phyloP scores from a whole-genome alignment of 108 stramenopile genomes.

The Nannochloropsis granulata region DNA sequence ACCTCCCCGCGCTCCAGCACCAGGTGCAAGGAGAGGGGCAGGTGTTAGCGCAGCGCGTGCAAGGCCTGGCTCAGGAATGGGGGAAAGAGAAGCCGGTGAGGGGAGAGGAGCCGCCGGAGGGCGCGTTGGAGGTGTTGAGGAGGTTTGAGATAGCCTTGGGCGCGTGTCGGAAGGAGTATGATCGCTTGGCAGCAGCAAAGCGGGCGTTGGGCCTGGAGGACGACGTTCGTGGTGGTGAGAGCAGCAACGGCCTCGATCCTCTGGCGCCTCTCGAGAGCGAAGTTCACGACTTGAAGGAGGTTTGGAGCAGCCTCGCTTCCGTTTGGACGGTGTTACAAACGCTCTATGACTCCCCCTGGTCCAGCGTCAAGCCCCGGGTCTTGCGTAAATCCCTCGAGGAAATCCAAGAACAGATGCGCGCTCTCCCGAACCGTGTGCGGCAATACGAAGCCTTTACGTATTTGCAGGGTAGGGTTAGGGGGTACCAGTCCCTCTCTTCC shows the following conservation, averaged over 20 bases:
- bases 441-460: conserved; percentile 85
- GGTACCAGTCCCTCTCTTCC: conserved; percentile 49
- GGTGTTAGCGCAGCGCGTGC: not conserved
- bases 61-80: not conserved
- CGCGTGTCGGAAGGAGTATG: not conserved
- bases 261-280: conserved; percentile 53
- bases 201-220: not conserved
- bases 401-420: conserved; percentile 64
- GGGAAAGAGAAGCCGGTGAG: not conserved
- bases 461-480: conserved; percentile 54
- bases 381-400: conserved; percentile 67
- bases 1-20: conserved; percentile 48
- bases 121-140: not conserved
- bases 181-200: not conserved
- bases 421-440: conserved; percentile 73
- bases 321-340: conserved; percentile 47
- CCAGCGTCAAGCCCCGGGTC: conserved; percentile 60
- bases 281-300: conserved; percentile 64
- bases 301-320: conserved; percentile 64
- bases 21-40: not conserved
- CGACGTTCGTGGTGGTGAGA: not conserved
- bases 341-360: conserved; percentile 69
- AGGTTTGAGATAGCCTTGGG: not conserved
- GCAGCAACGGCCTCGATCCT: conserved; percentile 19
- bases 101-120: not conserved